phyloP scores from a whole-genome alignment of 1,284 basidiomycete genomes.

The Inonotus obliquus region DNA sequence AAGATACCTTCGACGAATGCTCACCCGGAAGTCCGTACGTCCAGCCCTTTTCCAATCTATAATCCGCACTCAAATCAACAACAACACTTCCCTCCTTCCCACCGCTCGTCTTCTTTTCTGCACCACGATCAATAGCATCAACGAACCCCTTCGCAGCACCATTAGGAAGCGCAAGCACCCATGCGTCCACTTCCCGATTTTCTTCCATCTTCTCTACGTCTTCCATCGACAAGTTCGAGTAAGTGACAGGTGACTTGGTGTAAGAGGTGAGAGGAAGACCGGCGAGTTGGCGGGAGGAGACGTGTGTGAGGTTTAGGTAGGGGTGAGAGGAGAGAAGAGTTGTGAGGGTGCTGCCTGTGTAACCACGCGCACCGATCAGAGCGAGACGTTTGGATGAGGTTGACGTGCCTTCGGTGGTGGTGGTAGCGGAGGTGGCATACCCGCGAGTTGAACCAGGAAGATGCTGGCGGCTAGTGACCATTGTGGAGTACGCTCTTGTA shows the following conservation, averaged over 20 bases:
- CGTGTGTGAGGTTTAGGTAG: conserved; percentile 84
- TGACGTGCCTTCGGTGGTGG: conserved; percentile 31
- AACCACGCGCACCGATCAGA: conserved; percentile 93
- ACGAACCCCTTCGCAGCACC: conserved; percentile 97
- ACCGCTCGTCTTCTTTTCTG: conserved; percentile 46
- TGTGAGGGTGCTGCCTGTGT: conserved; percentile 91
- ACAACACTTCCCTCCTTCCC: conserved; percentile 68
- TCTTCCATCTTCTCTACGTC: conserved; percentile 88
- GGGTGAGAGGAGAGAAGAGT: conserved; percentile 84
- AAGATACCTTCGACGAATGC: conserved; percentile 30
- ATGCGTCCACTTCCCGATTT: conserved; percentile 86
- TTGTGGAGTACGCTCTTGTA: conserved; percentile 69
- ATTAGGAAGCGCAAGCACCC: conserved; percentile 98
- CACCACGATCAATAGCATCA: conserved; percentile 83
- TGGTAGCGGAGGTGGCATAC: conserved; percentile 50
- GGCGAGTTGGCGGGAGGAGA: conserved; percentile 93
- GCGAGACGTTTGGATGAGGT: conserved; percentile 84
- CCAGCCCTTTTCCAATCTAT: conserved; percentile 93
- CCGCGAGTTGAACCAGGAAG: conserved; percentile 47
- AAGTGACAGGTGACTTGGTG: conserved; percentile 71
- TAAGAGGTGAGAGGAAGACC: conserved; percentile 82
- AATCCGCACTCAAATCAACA: conserved; percentile 93
- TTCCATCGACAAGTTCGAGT: conserved; percentile 72
- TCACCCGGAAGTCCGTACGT: conserved; percentile 98
- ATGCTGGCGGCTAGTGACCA: conserved; percentile 24